Conservation (phyloP, 169 alveolate genomes). For the Cryptosporidium meleagridis region DNA sequence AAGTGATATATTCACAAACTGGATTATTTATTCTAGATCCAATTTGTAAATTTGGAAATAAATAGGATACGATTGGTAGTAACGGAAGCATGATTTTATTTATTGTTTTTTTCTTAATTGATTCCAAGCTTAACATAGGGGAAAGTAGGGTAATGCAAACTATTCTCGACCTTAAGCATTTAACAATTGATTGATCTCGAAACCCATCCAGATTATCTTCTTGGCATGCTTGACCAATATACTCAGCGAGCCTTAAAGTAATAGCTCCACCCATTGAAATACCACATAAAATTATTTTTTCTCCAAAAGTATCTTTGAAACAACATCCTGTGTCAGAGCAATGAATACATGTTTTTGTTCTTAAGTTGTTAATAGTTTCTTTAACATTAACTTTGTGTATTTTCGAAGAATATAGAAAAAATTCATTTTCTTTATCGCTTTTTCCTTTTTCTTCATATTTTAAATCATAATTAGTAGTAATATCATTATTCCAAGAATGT, state of each 20-base stretch:
- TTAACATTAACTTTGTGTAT: not conserved
- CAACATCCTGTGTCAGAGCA: slow-evolving; percentile 8
- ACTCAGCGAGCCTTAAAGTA: slow-evolving; percentile 32
- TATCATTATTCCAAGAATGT: slow-evolving; percentile 29
- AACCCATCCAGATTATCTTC: not conserved
- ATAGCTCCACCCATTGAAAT: slow-evolving; percentile 74
- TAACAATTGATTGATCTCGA: not conserved
- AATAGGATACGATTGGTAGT: slow-evolving; percentile 26
- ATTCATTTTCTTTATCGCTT: slow-evolving; percentile 1
- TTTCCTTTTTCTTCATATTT: not conserved
- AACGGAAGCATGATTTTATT: slow-evolving; percentile 35
- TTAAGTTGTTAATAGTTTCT: not conserved
- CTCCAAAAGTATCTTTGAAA: slow-evolving; percentile 46
- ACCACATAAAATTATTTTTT: slow-evolving; percentile 31
- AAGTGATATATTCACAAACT: slow-evolving; percentile 20
- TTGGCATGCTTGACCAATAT: slow-evolving; percentile 27
- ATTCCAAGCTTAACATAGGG: slow-evolving; percentile 59
- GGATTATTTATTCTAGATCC: slow-evolving; percentile 35
- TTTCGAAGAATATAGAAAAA: slow-evolving; percentile 5
- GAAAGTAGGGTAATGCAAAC: slow-evolving; percentile 39
- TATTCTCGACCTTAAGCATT: slow-evolving; percentile 51
- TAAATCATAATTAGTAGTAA: not conserved
- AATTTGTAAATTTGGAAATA: slow-evolving; percentile 68
- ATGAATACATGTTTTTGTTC: slow-evolving; percentile 4
- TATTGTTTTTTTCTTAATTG: slow-evolving; percentile 20